Evolutionary conservation across 1,284 basidiomycete species (phyloP), one percentile per base, ranked within the genome.

Genomic region (Ganoderma boninense): DNA sequence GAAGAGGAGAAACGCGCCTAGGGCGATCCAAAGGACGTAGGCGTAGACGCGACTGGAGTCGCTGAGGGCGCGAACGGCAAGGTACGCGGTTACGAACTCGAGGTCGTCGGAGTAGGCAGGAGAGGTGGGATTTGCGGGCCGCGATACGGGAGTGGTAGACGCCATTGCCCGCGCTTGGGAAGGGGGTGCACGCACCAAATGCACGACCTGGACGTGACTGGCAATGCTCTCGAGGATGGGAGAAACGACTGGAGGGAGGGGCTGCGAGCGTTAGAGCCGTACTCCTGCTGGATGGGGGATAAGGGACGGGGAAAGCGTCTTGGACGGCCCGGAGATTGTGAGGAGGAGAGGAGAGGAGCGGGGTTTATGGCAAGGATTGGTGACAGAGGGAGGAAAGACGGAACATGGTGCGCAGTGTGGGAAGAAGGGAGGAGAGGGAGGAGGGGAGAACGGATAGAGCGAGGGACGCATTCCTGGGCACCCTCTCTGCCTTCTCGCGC

Each of bases 81-180:
- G 80, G 74, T 90, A 90, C 35, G 86, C 87, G 6, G 84, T 85
- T 73, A 90, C 82, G 87, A 89, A 90, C 74, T 88, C 80, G 29
- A 83, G 75, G 73, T 84, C 81, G 74, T 89, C 82, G 10, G 80
- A 44, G 71, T 83, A 85, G 40, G 78, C 74, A 54, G 87, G 89
- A 7, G 84, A 83, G 20, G 86, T 79, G 1, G 86, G 86, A 74
- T 88, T 81, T 65, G 85, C 75, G 18, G 71, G 68, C 44, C 62
- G 64, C 32, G 75, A 74, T 26, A 77, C 68, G 20, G 79, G 68
- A 46, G 76, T 73, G 69, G 74, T 62, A 46, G 75, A 73, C 29
- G 76, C 46, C 68, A 67, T 42, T 38, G 43, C 13, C 44, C 18
- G 57, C 56, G 42, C 62, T 68, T 32, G 44, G 52, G 57, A 63